Evolutionary conservation across 352 stramenopile species (phyloP).

Genomic region (Phytophthora colocasiae): DNA sequence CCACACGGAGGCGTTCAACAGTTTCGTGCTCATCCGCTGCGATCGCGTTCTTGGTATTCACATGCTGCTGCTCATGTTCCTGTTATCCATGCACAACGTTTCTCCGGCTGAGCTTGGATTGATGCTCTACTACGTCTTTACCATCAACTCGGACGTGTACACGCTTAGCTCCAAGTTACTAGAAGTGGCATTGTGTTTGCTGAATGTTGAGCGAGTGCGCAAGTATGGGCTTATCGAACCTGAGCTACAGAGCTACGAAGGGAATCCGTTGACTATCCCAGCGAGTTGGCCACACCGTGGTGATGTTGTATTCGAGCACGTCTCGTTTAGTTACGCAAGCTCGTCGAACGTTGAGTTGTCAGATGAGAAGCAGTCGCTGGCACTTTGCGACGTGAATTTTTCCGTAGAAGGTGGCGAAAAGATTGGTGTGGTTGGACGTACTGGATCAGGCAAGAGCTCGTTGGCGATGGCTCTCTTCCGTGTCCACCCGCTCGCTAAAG

Average conservation of each 20-base stretch:
- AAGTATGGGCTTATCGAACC: constrained; percentile 50
- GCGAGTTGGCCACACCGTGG: constrained; percentile 36
- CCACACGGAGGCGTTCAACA: constrained; percentile 35
- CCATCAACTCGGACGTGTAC: constrained; percentile 53
- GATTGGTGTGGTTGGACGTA: constrained; percentile 68
- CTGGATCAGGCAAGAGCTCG: constrained; percentile 65
- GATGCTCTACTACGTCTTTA: constrained; percentile 56
- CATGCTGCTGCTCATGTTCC: constrained; percentile 43
- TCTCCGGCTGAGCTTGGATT: constrained; percentile 43
- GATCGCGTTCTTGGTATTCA: constrained; percentile 46
- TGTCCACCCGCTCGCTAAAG: constrained; percentile 45
- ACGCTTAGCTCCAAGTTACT: constrained; percentile 40
- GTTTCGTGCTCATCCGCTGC: constrained; percentile 46
- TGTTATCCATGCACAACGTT: constrained; percentile 45
- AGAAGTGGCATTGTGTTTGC: constrained; percentile 30
- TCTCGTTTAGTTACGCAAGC: constrained; percentile 41
- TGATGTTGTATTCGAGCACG: constrained; percentile 44
- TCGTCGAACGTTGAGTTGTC: constrained; percentile 7
- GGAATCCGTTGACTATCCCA: constrained; percentile 28
- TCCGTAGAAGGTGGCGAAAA: constrained; percentile 55
- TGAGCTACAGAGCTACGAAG: constrained; percentile 27
- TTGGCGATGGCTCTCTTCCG: constrained; percentile 67
- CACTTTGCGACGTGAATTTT: constrained; percentile 60
- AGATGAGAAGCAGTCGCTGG: constrained; percentile 30
- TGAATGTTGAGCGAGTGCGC: constrained; percentile 54